A percentile compares a stretch with the other conserved stretches of the same genome.
Evolutionary conservation across 176 grass and related monocot genomes (phyloP).

Genomic region (Puccinellia tenuiflora): DNA sequence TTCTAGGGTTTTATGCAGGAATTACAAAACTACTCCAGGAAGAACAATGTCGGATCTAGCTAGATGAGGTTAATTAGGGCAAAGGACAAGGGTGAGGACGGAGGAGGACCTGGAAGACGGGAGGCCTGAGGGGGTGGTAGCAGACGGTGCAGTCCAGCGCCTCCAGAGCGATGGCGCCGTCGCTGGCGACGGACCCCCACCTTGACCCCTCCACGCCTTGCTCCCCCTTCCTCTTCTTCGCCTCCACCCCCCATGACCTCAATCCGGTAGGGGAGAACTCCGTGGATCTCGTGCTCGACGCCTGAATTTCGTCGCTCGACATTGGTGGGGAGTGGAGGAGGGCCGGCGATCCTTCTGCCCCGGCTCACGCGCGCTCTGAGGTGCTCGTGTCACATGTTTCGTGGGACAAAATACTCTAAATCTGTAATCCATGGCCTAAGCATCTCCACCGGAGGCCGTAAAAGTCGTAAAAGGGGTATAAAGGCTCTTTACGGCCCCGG

Average conservation of each 20-base stretch:
- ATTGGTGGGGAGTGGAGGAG: background rate
- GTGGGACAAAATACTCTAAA: background rate
- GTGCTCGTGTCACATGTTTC: no score
- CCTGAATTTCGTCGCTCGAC: background rate
- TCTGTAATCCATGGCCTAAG: no score
- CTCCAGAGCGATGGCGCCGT: conserved; percentile 17
- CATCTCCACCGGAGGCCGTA: no score
- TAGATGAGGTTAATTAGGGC: background rate
- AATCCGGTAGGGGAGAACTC: background rate
- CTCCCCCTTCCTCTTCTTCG: background rate
- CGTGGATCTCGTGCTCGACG: background rate
- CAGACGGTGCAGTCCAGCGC: conserved; percentile 41
- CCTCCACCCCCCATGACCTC: background rate
- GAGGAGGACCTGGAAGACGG: conserved; percentile 3
- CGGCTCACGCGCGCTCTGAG: background rate
- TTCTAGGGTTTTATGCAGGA: background rate
- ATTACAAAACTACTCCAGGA: no score
- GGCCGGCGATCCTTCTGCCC: background rate
- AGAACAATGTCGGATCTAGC: no score
- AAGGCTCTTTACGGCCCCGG: no score
- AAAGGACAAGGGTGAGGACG: background rate
- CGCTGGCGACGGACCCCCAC: background rate
- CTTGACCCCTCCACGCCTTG: background rate
- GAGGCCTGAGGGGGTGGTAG: background rate
- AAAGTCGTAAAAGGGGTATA: no score